These are phyloP conservation scores for Rhizopus arrhizus DNA, from an alignment of 371 early-diverging fungal genomes.

Conservation along the genomic window DNA sequence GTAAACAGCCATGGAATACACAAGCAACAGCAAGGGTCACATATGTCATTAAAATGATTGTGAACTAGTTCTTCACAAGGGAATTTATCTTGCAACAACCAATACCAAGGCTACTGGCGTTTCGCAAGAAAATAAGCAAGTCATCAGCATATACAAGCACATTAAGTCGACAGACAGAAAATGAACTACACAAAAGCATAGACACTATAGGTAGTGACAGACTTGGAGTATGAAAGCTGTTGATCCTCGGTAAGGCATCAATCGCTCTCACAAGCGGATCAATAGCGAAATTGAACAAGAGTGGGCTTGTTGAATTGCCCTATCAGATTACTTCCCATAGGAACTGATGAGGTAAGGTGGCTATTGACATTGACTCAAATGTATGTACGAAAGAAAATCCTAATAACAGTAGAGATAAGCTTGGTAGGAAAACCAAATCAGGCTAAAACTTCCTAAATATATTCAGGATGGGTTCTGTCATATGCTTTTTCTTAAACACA, in stretches of 20 bases:
- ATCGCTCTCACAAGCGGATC: constrained; percentile 7
- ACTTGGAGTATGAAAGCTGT: not conserved
- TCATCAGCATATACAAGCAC: not conserved
- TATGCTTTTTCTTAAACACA: constrained; percentile 24
- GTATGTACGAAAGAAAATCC: not conserved
- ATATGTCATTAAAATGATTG: no score
- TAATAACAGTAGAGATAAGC: not conserved
- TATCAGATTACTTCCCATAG: constrained; percentile 6
- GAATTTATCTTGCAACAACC: no score
- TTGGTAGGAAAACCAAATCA: constrained; percentile 12
- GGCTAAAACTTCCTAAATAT: not conserved
- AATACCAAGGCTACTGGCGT: not conserved
- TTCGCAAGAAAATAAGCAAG: not conserved
- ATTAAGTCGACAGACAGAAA: no score
- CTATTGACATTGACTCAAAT: constrained; percentile 6
- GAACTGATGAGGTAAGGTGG: not conserved
- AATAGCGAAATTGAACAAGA: constrained; percentile 23
- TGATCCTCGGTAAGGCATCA: no score
- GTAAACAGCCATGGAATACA: no score
- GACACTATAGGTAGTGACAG: not conserved
- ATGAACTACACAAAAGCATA: no score
- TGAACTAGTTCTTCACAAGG: no score
- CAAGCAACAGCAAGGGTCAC: no score
- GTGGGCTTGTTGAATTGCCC: constrained; percentile 13
- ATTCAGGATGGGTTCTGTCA: constrained; percentile 20